Conservation (phyloP, 208 protist species). For the Wallacemonas rigidus region DNA sequence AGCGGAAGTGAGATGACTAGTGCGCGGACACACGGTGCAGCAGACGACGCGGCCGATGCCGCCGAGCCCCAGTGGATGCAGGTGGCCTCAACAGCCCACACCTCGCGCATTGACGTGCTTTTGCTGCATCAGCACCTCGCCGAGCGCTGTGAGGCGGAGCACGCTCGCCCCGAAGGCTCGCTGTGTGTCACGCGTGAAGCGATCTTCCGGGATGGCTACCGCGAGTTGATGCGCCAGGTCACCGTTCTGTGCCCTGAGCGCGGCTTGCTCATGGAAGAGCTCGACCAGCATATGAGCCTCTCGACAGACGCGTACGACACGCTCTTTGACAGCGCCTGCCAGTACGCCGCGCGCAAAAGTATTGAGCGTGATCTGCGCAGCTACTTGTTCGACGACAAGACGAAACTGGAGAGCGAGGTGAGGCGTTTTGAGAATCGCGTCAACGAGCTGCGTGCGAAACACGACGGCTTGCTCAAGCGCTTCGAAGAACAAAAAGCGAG, state of each 20-base stretch:
- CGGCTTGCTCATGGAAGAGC: slow-evolving; percentile 74
- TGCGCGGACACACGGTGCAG: neutral
- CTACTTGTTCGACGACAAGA: slow-evolving; percentile 69
- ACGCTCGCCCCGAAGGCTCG: slow-evolving; percentile 63
- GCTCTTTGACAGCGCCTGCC: slow-evolving; percentile 80
- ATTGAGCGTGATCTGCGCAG: slow-evolving; percentile 80
- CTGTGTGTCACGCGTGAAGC: slow-evolving; percentile 74
- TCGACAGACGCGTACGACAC: slow-evolving; percentile 83
- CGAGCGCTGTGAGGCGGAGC: slow-evolving; percentile 52
- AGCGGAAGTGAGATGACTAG: no score
- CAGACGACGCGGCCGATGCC: neutral
- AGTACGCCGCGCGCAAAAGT: slow-evolving; percentile 88
- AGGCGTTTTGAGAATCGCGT: slow-evolving; percentile 85
- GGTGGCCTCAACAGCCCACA: slow-evolving; percentile 56
- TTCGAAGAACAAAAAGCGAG: slow-evolving; percentile 82
- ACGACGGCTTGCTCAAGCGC: slow-evolving; percentile 74
- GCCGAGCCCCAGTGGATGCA: slow-evolving; percentile 46
- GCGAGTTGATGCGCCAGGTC: slow-evolving; percentile 87
- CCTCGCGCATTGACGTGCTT: slow-evolving; percentile 68
- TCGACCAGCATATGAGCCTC: slow-evolving; percentile 61
- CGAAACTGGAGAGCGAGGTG: slow-evolving; percentile 79
- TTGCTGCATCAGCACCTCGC: slow-evolving; percentile 78
- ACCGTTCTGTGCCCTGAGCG: slow-evolving; percentile 88
- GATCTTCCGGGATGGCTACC: slow-evolving; percentile 77
- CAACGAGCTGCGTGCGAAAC: slow-evolving; percentile 82